Conservation (phyloP, 2,329 filamentous ascomycete species). For the Cylindrodendrum hubeiense region DNA sequence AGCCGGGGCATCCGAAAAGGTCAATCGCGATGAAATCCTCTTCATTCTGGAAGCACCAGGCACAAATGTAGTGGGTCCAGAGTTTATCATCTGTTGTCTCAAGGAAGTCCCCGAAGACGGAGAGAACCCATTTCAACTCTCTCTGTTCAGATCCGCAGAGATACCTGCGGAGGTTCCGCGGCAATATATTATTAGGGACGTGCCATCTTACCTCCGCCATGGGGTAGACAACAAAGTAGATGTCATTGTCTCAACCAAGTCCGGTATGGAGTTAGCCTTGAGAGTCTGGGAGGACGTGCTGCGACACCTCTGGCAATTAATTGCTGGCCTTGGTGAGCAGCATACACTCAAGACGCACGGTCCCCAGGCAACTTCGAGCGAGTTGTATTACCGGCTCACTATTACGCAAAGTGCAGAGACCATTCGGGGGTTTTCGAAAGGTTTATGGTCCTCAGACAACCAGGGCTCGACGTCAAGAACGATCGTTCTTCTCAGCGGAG, state of each 20-base stretch:
- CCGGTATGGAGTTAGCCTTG: slow-evolving; percentile 70
- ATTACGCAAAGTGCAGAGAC: slow-evolving; percentile 73
- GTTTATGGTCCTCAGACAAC: slow-evolving; percentile 49
- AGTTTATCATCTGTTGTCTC: slow-evolving; percentile 54
- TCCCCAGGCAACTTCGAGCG: not conserved
- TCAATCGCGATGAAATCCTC: slow-evolving; percentile 44
- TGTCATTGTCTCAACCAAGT: slow-evolving; percentile 75
- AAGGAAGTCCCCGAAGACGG: slow-evolving; percentile 47
- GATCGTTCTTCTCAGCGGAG: slow-evolving; percentile 85
- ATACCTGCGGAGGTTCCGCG: slow-evolving; percentile 54
- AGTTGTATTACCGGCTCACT: slow-evolving; percentile 55
- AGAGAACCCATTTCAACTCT: slow-evolving; percentile 44
- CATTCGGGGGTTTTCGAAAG: slow-evolving; percentile 71
- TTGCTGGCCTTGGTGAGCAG: slow-evolving; percentile 44
- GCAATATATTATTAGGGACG: slow-evolving; percentile 49
- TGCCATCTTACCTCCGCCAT: slow-evolving; percentile 54
- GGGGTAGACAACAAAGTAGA: slow-evolving; percentile 57
- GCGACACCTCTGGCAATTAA: slow-evolving; percentile 63
- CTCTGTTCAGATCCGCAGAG: slow-evolving; percentile 44
- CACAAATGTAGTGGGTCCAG: not conserved
- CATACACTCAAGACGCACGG: not conserved
- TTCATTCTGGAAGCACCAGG: slow-evolving; percentile 38
- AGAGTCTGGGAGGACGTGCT: slow-evolving; percentile 68
- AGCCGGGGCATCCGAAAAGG: slow-evolving; percentile 25
- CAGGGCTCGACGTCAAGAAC: slow-evolving; percentile 55